Base-by-base conservation (phyloP, 768 basidiomycete species). In the Rhizopogon vulgaris region DNA sequence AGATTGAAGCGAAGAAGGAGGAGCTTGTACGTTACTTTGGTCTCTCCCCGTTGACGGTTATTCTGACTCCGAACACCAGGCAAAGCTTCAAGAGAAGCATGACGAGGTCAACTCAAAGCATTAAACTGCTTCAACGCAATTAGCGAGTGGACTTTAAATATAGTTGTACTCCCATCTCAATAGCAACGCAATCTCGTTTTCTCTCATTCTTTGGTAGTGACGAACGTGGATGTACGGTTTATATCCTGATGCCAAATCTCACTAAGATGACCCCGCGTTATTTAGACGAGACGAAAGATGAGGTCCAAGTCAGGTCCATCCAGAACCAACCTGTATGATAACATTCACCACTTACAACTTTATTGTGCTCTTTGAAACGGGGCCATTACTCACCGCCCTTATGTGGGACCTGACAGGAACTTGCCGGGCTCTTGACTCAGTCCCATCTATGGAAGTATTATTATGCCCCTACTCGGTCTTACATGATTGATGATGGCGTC, bases 1-100 rank as follows among this genome's bases (percentile, higher is more conserved):
- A 72, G 69, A 54, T 71, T 14, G 65, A 67, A 38, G 52, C 55
- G 14, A 67, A 70, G 42, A 64, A 67, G 57, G 49, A 63, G 22
- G 59, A 71, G 36, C 50, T 71, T 48, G 69, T 70, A 49, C 59
- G 70, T 63, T 30, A 24, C 14, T 5, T 15, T 18, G 8, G 15
- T 24, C 14, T 6, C 5, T 14, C 36, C 18, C n/a, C 7, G 8
- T 34, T 34, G 2, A 24, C 34, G 18, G 4, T 38, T 1, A 15
- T 22, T 15, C 45, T 34, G 45, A 46, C 45, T n/a, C 5, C 22
- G 8, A 22, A 34, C 11, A 24, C 22, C 14, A 46, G 45, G 45
- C 45, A 14, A 46, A 5, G 3, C 45, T 46, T 15, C 45, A 46
- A 22, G 45, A 46, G 32, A 46, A 46, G 18, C 45, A 46, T 46